Base-by-base conservation (phyloP, 106 monocot genomes). In the Iris macrosiphon region DNA sequence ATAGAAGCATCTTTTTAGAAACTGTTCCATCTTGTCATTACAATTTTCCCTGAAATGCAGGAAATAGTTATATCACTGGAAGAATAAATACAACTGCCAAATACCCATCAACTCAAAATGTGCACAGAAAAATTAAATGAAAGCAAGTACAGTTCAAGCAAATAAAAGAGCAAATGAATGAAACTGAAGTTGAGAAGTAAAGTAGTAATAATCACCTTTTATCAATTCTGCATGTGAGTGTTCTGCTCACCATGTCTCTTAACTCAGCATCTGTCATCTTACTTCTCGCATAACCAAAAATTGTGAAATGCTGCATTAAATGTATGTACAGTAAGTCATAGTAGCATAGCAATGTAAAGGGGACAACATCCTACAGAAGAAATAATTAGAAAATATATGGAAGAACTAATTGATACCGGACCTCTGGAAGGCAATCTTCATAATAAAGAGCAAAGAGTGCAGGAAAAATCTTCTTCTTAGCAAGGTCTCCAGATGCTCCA, bases 401-500 rank as follows among this genome's bases (percentile, higher is more conserved):
- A 51, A 4, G 27, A 44, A 26, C 49, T 23, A 59, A 6, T 27
- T 12, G n/a, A 61, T 49, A n/a, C 20, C 46, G 41, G 14, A 85
- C 91, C 85, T 92, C 57, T 11, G 87, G 92, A 24, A 92, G 83
- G 59, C 76, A 92, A 49, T 67, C 92, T 71, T 92, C 92, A 46
- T 87, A 87, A 58, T 74, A 87, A 24, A 92, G 87, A 4, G 87
- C 92, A 65, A 92, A 92, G 12, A 92, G 62, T 24, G 92, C 92
- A 65, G 92, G 92, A 50, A 92, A 92, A 64, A 92, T 92, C 63
- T 92, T 92, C 66, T 83, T 92, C 64, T 76, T 92, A 7, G 92
- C 92, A 49, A 92, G 92, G 60, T 92, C 92, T 11, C 92, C 92
- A 29, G 86, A 86, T 27, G 92, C 87, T 38, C 92, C 92, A 55